A percentile compares a stretch with the other conserved stretches of the same genome.
Evolutionary conservation across 208 protist species (phyloP).

Genomic region (Trypanosoma theileri): DNA sequence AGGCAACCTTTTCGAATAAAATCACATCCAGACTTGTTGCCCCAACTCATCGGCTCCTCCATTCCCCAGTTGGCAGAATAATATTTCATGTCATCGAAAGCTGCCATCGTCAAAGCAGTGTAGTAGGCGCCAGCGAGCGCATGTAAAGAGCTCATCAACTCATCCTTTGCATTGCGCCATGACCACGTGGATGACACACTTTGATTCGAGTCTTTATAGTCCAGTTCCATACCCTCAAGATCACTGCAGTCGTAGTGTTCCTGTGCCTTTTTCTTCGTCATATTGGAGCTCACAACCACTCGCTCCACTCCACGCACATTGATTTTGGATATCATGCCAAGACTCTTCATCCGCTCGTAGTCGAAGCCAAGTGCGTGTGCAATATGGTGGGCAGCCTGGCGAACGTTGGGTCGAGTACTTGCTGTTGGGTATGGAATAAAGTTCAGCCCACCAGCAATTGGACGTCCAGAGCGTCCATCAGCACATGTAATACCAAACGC

Average conservation of each 20-base stretch:
- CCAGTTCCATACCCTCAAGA: conserved; percentile 32
- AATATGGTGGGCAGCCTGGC: conserved; percentile 8
- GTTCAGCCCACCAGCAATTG: conserved; percentile 19
- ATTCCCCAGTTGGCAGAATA: conserved; percentile 33
- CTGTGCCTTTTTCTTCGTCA: neutral
- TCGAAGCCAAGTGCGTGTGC: conserved; percentile 25
- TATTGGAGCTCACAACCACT: neutral
- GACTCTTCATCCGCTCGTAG: neutral
- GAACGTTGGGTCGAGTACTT: neutral
- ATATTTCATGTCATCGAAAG: conserved; percentile 36
- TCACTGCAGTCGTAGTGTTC: conserved; percentile 5
- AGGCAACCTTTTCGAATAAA: conserved; percentile 34
- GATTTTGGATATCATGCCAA: neutral
- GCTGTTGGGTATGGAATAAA: neutral
- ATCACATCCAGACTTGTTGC: conserved; percentile 28
- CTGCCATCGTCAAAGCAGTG: conserved; percentile 39
- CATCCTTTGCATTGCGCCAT: conserved; percentile 34
- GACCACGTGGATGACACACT: conserved; percentile 30
- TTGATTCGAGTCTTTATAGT: conserved; percentile 19
- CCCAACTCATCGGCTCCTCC: conserved; percentile 39
- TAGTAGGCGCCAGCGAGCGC: conserved; percentile 20
- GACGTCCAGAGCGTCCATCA: neutral
- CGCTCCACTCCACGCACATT: neutral
- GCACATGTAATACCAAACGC: conserved; percentile 6
- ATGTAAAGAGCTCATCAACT: conserved; percentile 29